Percentiles rank a stretch among this genome's conserved stretches.
Evolutionary conservation across 1,139 yeast species (phyloP).

Genomic region (Keqinozyma sinolaborantium): DNA sequence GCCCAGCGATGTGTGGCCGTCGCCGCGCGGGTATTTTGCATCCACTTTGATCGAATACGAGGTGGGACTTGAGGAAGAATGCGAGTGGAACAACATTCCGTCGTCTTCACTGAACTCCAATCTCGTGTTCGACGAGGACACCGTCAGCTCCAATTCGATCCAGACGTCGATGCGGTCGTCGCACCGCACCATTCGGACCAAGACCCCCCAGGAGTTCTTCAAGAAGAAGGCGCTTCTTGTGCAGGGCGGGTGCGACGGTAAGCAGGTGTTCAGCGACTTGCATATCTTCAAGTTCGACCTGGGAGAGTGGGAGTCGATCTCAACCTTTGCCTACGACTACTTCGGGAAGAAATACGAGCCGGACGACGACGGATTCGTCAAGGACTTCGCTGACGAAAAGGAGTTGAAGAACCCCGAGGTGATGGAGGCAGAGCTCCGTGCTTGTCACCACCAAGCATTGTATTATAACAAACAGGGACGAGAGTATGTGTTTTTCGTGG

Average conservation of each 20-base stretch:
- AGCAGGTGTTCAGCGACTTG: conserved; percentile 30
- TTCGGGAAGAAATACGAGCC: conserved; percentile 24
- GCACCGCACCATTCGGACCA: conserved; percentile 4
- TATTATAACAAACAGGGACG: conserved; percentile 33
- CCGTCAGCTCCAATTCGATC: conserved; percentile 15
- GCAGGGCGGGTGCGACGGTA: conserved; percentile 40
- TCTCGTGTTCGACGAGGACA: conserved; percentile 10
- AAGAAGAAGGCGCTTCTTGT: conserved; percentile 28
- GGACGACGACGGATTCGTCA: conserved; percentile 24
- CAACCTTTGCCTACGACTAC: conserved; percentile 37
- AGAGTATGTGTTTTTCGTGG: conserved; percentile 37
- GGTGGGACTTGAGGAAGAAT: conserved; percentile 17
- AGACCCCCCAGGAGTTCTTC: conserved; percentile 19
- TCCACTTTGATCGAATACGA: conserved; percentile 24
- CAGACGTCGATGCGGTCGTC: conserved; percentile 13
- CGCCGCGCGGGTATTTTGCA: conserved; percentile 43
- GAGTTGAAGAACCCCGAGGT: conserved; percentile 25
- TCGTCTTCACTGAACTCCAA: conserved; percentile 9
- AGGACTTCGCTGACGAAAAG: conserved; percentile 18
- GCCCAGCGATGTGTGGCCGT: conserved; percentile 23
- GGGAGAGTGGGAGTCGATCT: conserved; percentile 31
- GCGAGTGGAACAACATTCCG: conserved; percentile 13
- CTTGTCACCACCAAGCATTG: conserved; percentile 42
- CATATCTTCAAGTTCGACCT: conserved; percentile 30
- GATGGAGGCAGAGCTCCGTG: conserved; percentile 40